phyloP scores from a whole-genome alignment of 805 yeast species.

The Pichia deserticola region DNA sequence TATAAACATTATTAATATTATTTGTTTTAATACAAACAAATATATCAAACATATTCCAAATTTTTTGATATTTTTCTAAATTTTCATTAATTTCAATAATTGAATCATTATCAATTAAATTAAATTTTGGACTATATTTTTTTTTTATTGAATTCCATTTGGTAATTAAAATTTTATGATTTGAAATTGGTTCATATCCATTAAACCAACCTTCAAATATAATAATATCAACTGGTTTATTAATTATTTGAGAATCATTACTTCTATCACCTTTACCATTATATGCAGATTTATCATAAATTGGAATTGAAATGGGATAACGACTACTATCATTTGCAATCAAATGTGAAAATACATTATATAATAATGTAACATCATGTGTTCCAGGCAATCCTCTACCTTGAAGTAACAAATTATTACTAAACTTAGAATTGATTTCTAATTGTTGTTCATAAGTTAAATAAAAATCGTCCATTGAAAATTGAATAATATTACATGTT shows the following conservation, averaged over 20 bases:
- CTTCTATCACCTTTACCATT: constrained; percentile 77
- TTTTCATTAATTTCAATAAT: constrained; percentile 42
- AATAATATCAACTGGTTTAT: constrained; percentile 49
- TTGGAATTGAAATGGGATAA: constrained; percentile 41
- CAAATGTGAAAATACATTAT: constrained; percentile 29
- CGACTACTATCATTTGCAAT: constrained; percentile 18
- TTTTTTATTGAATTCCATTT: constrained; percentile 23
- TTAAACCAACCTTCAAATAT: constrained; percentile 93
- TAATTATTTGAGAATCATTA: constrained; percentile 31
- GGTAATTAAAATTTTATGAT: constrained; percentile 21
- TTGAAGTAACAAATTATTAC: constrained; percentile 38
- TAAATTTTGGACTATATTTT: constrained; percentile 15
- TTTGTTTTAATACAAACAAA: constrained; percentile 59
- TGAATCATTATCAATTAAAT: constrained; percentile 12
- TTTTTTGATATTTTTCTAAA: constrained; percentile 40
- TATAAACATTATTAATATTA: constrained; percentile 53
- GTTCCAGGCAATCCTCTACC: constrained; percentile 95
- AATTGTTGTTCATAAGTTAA: constrained; percentile 57
- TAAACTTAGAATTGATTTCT: constrained; percentile 31
- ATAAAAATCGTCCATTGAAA: constrained; percentile 86
- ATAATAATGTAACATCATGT: constrained; percentile 58
- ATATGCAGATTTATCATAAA: constrained; percentile 68
- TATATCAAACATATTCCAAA: constrained; percentile 53
- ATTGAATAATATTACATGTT: constrained; percentile 32
- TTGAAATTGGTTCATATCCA: constrained; percentile 51